Percentiles rank a stretch among this genome's conserved stretches.
These are phyloP conservation scores for Pseudogymnoascus sp. DNA, from an alignment of 2,329 filamentous ascomycete genomes.

Conservation along the genomic window DNA sequence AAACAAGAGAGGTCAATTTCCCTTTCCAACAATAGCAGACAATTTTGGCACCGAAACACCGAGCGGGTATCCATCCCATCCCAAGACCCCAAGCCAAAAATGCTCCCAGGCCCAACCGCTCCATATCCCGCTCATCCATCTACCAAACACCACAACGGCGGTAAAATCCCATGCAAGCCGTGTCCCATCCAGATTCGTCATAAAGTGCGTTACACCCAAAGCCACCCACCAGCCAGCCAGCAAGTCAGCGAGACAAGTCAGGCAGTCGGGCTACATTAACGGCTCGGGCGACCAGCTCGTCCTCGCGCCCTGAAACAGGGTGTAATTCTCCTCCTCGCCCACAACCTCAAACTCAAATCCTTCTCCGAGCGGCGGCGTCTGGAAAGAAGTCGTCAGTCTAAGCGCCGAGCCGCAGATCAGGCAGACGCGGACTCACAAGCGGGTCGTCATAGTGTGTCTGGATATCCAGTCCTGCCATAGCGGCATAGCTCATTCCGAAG, in stretches of 20 bases:
- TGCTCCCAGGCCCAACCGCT: neutral
- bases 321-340: neutral
- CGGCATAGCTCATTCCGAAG: slow-evolving; percentile 60
- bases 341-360: neutral
- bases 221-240: neutral
- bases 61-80: neutral
- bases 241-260: neutral
- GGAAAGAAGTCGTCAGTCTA: neutral
- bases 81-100: neutral
- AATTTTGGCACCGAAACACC: slow-evolving; percentile 1
- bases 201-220: neutral
- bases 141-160: neutral
- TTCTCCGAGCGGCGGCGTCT: neutral
- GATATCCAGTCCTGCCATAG: slow-evolving; percentile 57
- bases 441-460: slow-evolving; percentile 53
- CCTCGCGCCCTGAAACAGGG: neutral
- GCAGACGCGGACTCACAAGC: slow-evolving; percentile 2
- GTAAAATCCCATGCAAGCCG: neutral
- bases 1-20: neutral
- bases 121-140: neutral
- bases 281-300: neutral
- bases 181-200: neutral
- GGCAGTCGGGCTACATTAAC: neutral
- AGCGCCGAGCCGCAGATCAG: neutral
- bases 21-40: neutral